Evolutionary conservation across 2,329 filamentous ascomycete species (phyloP).

Genomic region (Aspergillus puulaauensis): DNA sequence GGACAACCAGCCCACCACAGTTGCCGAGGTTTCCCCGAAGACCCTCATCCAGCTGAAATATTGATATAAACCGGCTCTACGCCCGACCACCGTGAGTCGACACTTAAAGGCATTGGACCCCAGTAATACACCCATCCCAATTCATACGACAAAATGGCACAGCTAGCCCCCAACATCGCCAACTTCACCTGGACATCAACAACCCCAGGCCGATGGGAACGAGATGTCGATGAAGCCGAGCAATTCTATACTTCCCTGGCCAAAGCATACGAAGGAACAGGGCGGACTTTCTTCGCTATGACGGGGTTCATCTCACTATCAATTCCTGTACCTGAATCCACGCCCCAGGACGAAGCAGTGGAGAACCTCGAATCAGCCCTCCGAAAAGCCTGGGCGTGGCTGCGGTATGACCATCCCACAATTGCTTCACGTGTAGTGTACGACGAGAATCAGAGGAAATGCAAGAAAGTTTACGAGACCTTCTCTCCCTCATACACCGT

Average conservation of each 20-base stretch:
- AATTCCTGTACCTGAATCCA: background rate
- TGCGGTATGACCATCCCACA: slow-evolving; percentile 26
- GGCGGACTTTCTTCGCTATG: slow-evolving; percentile 44
- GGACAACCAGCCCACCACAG: no score
- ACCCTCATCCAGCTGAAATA: no score
- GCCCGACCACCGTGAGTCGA: no score
- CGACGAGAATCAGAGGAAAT: slow-evolving; percentile 6
- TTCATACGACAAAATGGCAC: background rate
- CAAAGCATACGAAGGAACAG: slow-evolving; percentile 35
- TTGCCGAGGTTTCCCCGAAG: no score
- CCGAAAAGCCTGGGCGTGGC: slow-evolving; percentile 20
- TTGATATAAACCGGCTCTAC: no score
- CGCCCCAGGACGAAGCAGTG: background rate
- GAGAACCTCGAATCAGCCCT: slow-evolving; percentile 10
- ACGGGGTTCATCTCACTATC: slow-evolving; percentile 37
- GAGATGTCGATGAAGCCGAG: slow-evolving; percentile 42
- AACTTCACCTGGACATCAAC: slow-evolving; percentile 1
- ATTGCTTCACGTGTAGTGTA: slow-evolving; percentile 23
- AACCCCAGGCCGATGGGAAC: slow-evolving; percentile 20
- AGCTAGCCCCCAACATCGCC: background rate
- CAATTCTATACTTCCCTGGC: slow-evolving; percentile 41
- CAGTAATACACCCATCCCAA: no score
- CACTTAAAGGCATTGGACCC: no score
- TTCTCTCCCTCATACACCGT: background rate
- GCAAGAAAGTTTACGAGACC: slow-evolving; percentile 22